A percentile compares a stretch with the other conserved stretches of the same genome.
These are phyloP conservation scores for Fusarium newnesense DNA, from an alignment of 2,329 filamentous ascomycete genomes.

Conservation along the genomic window DNA sequence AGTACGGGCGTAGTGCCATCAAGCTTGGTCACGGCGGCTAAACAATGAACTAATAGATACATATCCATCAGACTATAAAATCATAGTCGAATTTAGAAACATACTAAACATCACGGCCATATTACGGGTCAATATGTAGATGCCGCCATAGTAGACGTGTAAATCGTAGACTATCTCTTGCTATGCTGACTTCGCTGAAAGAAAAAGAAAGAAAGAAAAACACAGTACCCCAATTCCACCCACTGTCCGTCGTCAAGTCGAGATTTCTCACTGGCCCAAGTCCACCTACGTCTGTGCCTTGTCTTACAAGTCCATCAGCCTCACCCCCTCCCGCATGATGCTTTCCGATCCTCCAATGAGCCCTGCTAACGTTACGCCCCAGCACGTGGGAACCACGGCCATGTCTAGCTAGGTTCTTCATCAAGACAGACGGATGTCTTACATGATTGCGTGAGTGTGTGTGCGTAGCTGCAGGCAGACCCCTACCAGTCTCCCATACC, in stretches of 20 bases:
- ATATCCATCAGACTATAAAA: not conserved
- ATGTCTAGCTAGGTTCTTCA: conserved; percentile 7
- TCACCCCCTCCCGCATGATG: not conserved
- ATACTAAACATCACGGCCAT: not conserved
- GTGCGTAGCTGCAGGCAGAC: conserved; percentile 12
- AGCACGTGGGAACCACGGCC: conserved; percentile 22
- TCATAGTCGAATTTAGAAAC: not conserved
- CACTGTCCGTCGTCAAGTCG: not conserved
- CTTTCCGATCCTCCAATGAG: not conserved
- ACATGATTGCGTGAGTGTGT: conserved; percentile 4
- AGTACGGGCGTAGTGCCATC: not conserved
- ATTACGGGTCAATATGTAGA: not conserved
- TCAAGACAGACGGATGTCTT: conserved; percentile 20
- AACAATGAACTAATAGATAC: not conserved
- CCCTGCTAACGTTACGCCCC: not conserved
- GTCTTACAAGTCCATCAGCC: not conserved
- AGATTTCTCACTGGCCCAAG: not conserved
- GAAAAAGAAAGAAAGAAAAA: not conserved
- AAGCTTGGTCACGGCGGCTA: conserved; percentile 11
- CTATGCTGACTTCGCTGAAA: not conserved
- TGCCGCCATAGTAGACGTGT: not conserved
- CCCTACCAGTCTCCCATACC: conserved; percentile 10
- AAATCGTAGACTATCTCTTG: not conserved
- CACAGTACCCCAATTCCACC: not conserved
- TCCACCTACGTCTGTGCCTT: not conserved